Base-by-base conservation (phyloP, 192 early-diverging fungal species). In the Backusella sp. region DNA sequence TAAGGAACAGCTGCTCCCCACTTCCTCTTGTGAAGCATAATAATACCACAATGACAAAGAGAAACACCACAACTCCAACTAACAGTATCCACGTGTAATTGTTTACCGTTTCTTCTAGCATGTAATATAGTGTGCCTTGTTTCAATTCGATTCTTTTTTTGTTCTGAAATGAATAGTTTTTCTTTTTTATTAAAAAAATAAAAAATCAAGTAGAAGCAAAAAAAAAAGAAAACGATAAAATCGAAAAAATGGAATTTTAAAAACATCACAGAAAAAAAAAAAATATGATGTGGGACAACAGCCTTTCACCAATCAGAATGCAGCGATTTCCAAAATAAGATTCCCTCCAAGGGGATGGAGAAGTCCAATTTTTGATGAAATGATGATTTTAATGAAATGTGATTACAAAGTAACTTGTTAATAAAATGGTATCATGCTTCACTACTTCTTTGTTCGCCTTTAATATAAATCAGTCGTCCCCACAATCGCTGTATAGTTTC, bases 31-130 rank as follows among this genome's bases (percentile, higher is more conserved):
- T 80, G 42, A 75, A 80, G 52, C 74, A 80, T 39, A 80, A 32
- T 30, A 80, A 35, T 19, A 75, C 34, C 6, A 80, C 70, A 8
- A 66, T 66, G 30, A 72, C 52, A 17, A 62, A 46, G n/a, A 72
- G 66, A 26, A 80, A 76, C 21, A 80, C 49, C 4, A 80, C 30
- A 21, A 80, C 74, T 30, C 68, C 73, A 14, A 68, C 62, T 39
- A 76, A 35, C 36, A 75, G 76, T 35, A 80, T 72, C 79, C 79
- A 80, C 28, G 73, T 53, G 44, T 72, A 80, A 32, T 30, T 44
- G 39, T 62, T 62, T 28, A 62, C 56, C 56, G 56, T 62, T 62
- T 62, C 56, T 26, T 62, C 56, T 26, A 62, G 21, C 56, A 62
- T 62, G 21, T 28, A 56, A 17, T 53, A n/a, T 21, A 56, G n/a